phyloP scores from a whole-genome alignment of 163 green algal species.

The Scenedesmus sp. region DNA sequence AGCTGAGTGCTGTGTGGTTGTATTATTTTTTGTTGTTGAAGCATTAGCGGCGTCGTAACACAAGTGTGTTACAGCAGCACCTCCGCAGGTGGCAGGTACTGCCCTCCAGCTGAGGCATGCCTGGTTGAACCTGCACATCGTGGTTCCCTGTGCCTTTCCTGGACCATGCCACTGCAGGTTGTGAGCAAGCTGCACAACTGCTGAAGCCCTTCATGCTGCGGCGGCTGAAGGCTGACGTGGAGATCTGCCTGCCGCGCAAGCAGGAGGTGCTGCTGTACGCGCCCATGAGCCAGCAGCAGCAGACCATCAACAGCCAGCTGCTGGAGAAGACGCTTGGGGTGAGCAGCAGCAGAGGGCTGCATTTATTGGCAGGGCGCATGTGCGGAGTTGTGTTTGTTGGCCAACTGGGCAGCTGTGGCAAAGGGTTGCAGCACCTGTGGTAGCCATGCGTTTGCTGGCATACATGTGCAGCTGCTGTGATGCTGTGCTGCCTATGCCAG shows the following conservation, averaged over 20 bases:
- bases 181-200: conserved; percentile 96
- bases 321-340: conserved; percentile 84
- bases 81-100: no score
- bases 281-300: conserved; percentile 89
- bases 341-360: background rate
- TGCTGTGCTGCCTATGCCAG: background rate
- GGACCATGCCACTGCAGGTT: conserved; percentile 59
- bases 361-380: background rate
- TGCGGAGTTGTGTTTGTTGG: background rate
- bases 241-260: conserved; percentile 94
- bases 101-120: no score
- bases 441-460: no score
- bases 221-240: conserved; percentile 96
- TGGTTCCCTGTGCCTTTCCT: background rate
- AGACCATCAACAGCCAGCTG: conserved; percentile 89
- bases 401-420: background rate
- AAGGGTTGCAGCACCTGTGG: background rate
- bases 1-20: background rate
- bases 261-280: conserved; percentile 98
- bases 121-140: background rate
- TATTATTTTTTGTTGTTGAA: no score
- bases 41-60: no score
- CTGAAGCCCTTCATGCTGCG: conserved; percentile 97
- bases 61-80: no score
- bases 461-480: no score